Base-by-base conservation (phyloP, 345 rosid genomes). In the Eucalyptus marginata region DNA sequence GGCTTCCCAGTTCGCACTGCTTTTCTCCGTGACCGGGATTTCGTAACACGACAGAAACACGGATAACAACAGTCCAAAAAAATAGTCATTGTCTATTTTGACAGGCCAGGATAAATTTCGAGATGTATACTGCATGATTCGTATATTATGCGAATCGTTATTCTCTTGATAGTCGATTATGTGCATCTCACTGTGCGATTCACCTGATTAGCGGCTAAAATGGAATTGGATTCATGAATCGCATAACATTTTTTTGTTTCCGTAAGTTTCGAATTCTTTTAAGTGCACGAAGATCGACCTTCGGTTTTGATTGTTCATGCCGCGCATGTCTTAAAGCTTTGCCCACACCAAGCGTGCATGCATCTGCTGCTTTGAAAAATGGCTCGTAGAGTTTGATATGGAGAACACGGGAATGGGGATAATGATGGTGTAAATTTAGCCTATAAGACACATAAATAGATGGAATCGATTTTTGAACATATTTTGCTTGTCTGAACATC, bases 211-310 rank as follows among this genome's bases (percentile, higher is more conserved):
- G 80, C 6, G 3, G 10, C 18, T 8, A 2, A 31, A 33, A 31
- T 31, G 13, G 79, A 68, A 68, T 31, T 31, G 22, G 7, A 68
- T 8, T 31, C 20, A 4, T 15, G 17, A 64, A 64, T 64, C 20
- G 5, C 40, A 1, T 2, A 64, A 64, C 14, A 11, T 56, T 3
- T 24, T 25, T 59, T 64, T n/a, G 0, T n/a, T 56, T 18, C 1
- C 43, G 11, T 68, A 68, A 68, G 4, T 68, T 16, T 31, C 22
- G 7, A 68, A 31, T 16, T 68, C 43, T 68, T 31, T 8, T 66
- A 15, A 16, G 22, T 3, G 31, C 43, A 31, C 6, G 12, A 33
- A 68, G 13, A 33, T 64, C 12, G 0, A 68, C 12, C 6, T 31
- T 68, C 11, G 11, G 2, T 33, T 68, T 68, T 36, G 2, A 68